Percentiles rank a stretch among this genome's conserved stretches.
These are phyloP conservation scores for Sclerotinia borealis DNA, from an alignment of 2,329 filamentous ascomycete species.

Conservation along the genomic window DNA sequence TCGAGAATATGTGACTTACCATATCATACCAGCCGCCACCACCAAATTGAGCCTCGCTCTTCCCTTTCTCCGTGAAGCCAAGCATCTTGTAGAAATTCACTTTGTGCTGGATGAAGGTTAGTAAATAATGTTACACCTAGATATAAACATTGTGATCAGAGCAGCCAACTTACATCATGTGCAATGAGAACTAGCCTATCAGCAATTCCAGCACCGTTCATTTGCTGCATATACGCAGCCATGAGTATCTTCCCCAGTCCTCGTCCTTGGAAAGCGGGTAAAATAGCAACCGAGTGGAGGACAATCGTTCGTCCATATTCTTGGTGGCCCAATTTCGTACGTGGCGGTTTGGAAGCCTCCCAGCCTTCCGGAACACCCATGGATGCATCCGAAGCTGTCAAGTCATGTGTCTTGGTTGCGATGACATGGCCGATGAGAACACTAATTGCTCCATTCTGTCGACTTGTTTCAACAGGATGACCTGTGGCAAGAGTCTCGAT, in stretches of 20 bases:
- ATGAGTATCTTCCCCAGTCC: constrained; percentile 70
- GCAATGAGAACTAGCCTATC: constrained; percentile 72
- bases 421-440: constrained; percentile 74
- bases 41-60: constrained; percentile 64
- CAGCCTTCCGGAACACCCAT: constrained; percentile 71
- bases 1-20: constrained; percentile 43
- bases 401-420: constrained; percentile 60
- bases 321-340: constrained; percentile 58
- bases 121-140: not conserved
- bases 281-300: constrained; percentile 75
- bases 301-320: constrained; percentile 69
- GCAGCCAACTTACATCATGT: constrained; percentile 50
- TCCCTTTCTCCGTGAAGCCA: constrained; percentile 63
- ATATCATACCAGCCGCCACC: constrained; percentile 80
- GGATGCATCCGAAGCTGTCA: constrained; percentile 63
- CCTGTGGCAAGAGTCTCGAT: constrained; percentile 50
- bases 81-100: constrained; percentile 71
- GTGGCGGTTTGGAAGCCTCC: constrained; percentile 42
- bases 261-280: constrained; percentile 66
- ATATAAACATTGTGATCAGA: not conserved
- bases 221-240: constrained; percentile 70
- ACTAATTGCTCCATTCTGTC: constrained; percentile 48
- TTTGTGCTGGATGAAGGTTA: constrained; percentile 45
- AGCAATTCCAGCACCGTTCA: constrained; percentile 62
- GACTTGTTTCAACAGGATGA: constrained; percentile 52